phyloP scores from a whole-genome alignment of 139 green algal species.

The Ettlia oleoabundans region DNA sequence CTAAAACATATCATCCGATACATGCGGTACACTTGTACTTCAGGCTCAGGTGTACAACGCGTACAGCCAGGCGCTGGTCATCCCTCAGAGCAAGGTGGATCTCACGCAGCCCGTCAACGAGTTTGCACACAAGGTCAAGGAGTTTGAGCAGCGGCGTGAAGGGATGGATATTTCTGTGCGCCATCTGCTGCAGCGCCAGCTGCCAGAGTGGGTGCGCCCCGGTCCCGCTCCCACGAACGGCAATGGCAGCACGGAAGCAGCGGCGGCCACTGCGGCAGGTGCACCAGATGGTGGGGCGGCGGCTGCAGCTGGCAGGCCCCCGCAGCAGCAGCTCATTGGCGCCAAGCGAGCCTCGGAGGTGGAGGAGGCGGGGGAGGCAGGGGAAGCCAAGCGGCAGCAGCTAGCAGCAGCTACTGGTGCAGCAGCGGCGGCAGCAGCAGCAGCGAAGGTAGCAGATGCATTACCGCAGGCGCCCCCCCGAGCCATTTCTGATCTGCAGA shows the following conservation, averaged over 20 bases:
- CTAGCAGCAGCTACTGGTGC: too few species aligned
- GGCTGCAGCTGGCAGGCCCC: not conserved
- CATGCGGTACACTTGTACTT: too few species aligned
- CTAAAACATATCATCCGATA: too few species aligned
- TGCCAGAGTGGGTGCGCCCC: constrained; percentile 20
- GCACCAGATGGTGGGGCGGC: not conserved
- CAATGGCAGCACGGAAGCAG: not conserved
- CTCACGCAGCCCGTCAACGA: constrained; percentile 76
- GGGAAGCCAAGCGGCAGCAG: constrained; percentile 26
- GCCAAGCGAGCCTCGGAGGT: not conserved
- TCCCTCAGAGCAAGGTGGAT: constrained; percentile 63
- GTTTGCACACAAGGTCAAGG: constrained; percentile 60
- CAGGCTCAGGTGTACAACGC: constrained; percentile 34
- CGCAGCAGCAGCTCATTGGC: not conserved
- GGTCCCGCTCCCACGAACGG: not conserved
- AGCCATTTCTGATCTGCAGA: constrained; percentile 9
- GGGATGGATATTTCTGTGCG: constrained; percentile 79
- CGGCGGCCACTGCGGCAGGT: not conserved
- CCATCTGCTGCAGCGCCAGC: constrained; percentile 45
- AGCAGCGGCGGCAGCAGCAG: not conserved
- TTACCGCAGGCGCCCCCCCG: not conserved
- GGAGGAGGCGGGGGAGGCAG: not conserved
- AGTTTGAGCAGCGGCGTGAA: constrained; percentile 36
- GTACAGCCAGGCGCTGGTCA: constrained; percentile 40
- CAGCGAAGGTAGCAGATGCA: not conserved